Conservation (phyloP, 768 basidiomycete genomes). For the Collybiopsis confluens region DNA sequence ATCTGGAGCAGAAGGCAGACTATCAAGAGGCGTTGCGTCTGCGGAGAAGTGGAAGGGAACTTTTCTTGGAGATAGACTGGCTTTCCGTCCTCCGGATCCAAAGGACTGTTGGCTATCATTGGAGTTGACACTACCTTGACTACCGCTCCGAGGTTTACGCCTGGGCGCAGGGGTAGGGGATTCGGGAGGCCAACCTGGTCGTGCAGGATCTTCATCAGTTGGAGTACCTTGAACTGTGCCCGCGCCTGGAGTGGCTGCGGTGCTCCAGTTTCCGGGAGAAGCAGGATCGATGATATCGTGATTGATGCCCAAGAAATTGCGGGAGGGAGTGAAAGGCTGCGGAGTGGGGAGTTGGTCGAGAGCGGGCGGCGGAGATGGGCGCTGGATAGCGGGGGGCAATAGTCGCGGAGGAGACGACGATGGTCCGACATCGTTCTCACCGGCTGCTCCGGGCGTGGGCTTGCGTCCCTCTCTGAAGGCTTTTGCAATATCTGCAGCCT, state of each 20-base stretch:
- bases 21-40: neutral
- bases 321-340: conserved; percentile 9
- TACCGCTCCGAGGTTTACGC: conserved; percentile 18
- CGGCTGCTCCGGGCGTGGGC: conserved; percentile 77
- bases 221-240: conserved; percentile 12
- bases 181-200: neutral
- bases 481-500: conserved; percentile 91
- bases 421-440: conserved; percentile 29
- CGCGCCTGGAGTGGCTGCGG: conserved; percentile 69
- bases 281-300: neutral
- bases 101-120: neutral
- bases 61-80: conserved; percentile 8
- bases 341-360: conserved; percentile 17
- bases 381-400: conserved; percentile 21
- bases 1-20: conserved; percentile 8
- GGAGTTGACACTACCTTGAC: conserved; percentile 24
- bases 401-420: conserved; percentile 19
- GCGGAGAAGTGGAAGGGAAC: conserved; percentile 14
- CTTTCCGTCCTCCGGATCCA: conserved; percentile 12
- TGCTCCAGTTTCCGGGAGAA: conserved; percentile 66
- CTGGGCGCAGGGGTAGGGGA: conserved; percentile 13
- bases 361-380: conserved; percentile 26
- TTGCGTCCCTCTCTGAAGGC: conserved; percentile 90
- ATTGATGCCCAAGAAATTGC: neutral
- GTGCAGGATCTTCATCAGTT: conserved; percentile 8